Evolutionary conservation across 2,329 filamentous ascomycete genomes (phyloP).

Genomic region (Lachnellula occidentalis): DNA sequence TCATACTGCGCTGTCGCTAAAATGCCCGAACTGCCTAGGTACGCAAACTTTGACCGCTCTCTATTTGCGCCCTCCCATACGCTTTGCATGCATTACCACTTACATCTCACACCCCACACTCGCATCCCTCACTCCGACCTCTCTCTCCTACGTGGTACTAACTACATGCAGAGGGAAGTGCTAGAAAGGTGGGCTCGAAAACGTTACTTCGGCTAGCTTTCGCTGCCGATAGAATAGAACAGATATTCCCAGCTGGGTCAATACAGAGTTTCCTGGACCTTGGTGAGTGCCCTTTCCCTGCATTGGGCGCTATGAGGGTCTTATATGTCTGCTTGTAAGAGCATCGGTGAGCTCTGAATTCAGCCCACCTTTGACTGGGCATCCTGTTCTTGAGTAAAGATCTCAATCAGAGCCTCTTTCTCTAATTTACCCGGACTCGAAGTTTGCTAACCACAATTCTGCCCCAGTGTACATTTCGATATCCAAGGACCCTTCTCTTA

Average conservation of each 20-base stretch:
- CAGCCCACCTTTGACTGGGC: neutral
- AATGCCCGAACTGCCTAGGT: no score
- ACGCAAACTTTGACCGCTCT: neutral
- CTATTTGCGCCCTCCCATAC: no score
- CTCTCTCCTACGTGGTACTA: constrained; percentile 29
- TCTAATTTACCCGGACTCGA: neutral
- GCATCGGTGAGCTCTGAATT: neutral
- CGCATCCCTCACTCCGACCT: neutral
- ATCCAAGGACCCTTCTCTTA: neutral
- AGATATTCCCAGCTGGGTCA: neutral
- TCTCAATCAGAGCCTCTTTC: constrained; percentile 1
- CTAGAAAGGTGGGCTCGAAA: constrained; percentile 44
- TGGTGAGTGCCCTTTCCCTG: neutral
- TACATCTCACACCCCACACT: no score
- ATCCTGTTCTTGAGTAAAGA: neutral
- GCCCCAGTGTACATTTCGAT: neutral
- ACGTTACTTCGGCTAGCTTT: constrained; percentile 38
- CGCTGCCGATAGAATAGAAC: constrained; percentile 10
- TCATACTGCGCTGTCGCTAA: no score
- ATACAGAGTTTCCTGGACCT: neutral
- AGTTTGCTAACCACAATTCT: neutral
- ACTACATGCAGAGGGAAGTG: constrained; percentile 45
- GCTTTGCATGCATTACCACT: no score
- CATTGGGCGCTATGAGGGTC: neutral
- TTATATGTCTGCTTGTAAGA: neutral